A percentile compares a stretch with the other conserved stretches of the same genome.
phyloP scores from a whole-genome alignment of 139 green algal species.

The Micromonas pusilla region DNA sequence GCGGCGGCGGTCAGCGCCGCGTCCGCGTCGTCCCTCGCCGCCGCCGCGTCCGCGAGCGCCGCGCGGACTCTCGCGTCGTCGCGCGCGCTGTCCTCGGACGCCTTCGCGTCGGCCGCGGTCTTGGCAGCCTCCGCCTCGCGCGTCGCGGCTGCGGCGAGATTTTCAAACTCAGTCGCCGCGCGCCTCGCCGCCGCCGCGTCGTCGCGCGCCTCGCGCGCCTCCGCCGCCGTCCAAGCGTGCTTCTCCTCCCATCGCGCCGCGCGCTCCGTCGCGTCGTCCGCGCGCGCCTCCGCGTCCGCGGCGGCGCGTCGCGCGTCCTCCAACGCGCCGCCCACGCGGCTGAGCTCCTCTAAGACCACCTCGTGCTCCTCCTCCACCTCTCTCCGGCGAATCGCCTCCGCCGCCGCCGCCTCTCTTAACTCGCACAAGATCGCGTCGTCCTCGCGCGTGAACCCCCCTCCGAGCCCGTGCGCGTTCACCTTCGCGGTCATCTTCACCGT shows the following conservation, averaged over 20 bases:
- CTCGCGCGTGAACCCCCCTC: neutral
- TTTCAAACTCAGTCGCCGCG: too few species aligned
- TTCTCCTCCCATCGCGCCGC: too few species aligned
- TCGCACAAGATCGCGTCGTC: neutral
- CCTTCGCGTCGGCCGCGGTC: too few species aligned
- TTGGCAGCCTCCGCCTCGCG: too few species aligned
- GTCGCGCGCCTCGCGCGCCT: too few species aligned
- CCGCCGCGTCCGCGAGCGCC: neutral
- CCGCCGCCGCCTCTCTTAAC: neutral
- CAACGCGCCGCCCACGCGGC: neutral
- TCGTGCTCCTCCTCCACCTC: neutral
- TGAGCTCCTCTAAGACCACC: neutral
- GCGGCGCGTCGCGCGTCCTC: neutral
- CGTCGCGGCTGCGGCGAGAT: too few species aligned
- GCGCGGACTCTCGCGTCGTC: neutral
- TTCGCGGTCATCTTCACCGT: slow-evolving; percentile 30
- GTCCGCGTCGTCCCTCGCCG: too few species aligned
- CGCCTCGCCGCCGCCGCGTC: too few species aligned
- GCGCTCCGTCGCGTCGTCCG: neutral
- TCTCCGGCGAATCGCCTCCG: neutral
- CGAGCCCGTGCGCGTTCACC: slow-evolving; percentile 22
- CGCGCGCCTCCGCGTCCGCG: neutral
- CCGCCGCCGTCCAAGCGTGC: too few species aligned
- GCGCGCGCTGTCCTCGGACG: neutral
- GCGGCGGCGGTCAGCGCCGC: too few species aligned